Conservation (phyloP, 1,139 yeast genomes). For the Debaryomyces psychrophilus region DNA sequence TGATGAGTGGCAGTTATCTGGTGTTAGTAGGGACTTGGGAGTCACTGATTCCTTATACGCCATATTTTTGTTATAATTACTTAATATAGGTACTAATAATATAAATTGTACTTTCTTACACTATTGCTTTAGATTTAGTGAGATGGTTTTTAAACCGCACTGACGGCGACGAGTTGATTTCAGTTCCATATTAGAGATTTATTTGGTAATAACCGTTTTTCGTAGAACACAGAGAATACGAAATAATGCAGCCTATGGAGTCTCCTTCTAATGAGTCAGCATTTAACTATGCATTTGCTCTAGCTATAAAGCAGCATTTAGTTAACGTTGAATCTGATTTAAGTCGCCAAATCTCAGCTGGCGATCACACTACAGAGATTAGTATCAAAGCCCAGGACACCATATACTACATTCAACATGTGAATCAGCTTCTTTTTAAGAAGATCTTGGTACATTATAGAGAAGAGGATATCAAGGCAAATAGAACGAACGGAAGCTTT, state of each 20-base stretch:
- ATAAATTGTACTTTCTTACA: neutral
- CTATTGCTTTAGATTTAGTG: slow-evolving; percentile 1
- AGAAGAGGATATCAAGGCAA: slow-evolving; percentile 10
- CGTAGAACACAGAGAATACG: neutral
- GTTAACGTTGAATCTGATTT: slow-evolving; percentile 9
- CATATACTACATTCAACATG: slow-evolving; percentile 10
- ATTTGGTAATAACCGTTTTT: neutral
- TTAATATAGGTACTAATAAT: neutral
- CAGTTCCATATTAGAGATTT: neutral
- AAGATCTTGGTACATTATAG: slow-evolving; percentile 11
- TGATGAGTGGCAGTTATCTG: slow-evolving; percentile 38
- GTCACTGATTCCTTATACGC: neutral
- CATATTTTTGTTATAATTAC: slow-evolving; percentile 2
- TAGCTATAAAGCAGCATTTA: slow-evolving; percentile 24
- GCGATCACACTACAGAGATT: slow-evolving; percentile 11
- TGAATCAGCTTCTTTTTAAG: slow-evolving; percentile 11
- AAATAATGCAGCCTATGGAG: slow-evolving; percentile 10
- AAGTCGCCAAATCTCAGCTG: neutral
- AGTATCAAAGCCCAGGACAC: slow-evolving; percentile 11
- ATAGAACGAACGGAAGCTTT: slow-evolving; percentile 1
- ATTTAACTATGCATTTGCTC: slow-evolving; percentile 23
- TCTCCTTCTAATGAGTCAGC: slow-evolving; percentile 15
- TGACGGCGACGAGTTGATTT: slow-evolving; percentile 2
- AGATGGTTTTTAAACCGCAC: slow-evolving; percentile 2
- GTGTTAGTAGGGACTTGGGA: slow-evolving; percentile 22